Percentiles rank a stretch among this genome's conserved stretches.
These are phyloP conservation scores for Pseudopyrenochaeta lycopersici DNA, from an alignment of 2,329 filamentous ascomycete species.

Conservation along the genomic window DNA sequence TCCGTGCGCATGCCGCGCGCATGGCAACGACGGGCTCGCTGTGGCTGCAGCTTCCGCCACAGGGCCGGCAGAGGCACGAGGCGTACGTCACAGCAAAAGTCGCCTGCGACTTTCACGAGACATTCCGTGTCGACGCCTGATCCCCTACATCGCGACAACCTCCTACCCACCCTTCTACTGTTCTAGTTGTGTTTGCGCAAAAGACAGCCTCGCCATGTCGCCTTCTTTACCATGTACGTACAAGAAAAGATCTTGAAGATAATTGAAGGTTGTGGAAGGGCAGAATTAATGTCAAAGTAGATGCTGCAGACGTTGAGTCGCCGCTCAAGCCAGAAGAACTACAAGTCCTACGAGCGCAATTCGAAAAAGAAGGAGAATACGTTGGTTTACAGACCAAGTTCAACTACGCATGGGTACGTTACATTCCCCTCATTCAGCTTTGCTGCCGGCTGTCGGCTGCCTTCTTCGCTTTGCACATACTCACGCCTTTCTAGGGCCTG, in stretches of 20 bases:
- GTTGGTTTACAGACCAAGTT: conserved; percentile 98
- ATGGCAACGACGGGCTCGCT: conserved; percentile 38
- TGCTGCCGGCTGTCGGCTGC: not conserved
- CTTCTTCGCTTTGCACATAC: not conserved
- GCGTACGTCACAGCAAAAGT: conserved; percentile 42
- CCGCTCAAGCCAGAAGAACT: conserved; percentile 92
- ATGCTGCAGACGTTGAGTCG: conserved; percentile 97
- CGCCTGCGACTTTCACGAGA: conserved; percentile 29
- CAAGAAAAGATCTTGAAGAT: not conserved
- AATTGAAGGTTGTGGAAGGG: not conserved
- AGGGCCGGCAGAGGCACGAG: conserved; percentile 29
- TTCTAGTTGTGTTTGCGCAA: not conserved
- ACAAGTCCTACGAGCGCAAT: conserved; percentile 90
- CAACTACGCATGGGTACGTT: conserved; percentile 95
- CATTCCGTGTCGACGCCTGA: conserved; percentile 1
- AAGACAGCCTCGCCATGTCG: conserved; percentile 31
- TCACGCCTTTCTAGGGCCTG: conserved; percentile 71
- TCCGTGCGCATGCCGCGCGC: conserved; percentile 30
- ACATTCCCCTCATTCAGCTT: conserved; percentile 3
- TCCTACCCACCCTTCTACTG: conserved; percentile 12
- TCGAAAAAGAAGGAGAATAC: conserved; percentile 97
- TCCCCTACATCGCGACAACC: conserved; percentile 5
- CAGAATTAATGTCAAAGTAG: conserved; percentile 60
- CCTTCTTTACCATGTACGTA: conserved; percentile 49
- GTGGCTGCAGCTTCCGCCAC: conserved; percentile 16